phyloP scores from a whole-genome alignment of 192 early-diverging fungal species.

The Linnemannia hyalina region DNA sequence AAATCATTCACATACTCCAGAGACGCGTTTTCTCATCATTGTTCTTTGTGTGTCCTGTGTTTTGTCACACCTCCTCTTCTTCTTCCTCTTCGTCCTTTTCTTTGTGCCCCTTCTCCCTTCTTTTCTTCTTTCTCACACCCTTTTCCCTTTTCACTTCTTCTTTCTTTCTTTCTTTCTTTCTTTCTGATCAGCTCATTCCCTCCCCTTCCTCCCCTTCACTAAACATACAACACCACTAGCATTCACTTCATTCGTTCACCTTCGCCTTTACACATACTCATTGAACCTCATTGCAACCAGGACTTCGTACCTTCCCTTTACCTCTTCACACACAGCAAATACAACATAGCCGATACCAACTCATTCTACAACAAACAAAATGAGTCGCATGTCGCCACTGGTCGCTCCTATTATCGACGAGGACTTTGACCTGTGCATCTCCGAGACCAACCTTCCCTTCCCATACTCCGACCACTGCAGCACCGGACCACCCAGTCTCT shows the following conservation, averaged over 20 bases:
- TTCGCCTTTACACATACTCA: background rate
- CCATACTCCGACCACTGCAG: conserved; percentile 56
- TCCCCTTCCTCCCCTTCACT: background rate
- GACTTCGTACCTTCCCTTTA: too few relatives aligned
- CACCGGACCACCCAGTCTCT: conserved; percentile 51
- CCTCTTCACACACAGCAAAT: background rate
- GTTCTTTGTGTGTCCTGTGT: background rate
- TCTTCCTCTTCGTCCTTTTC: background rate
- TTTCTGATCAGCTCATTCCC: background rate
- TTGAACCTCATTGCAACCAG: background rate
- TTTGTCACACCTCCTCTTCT: background rate
- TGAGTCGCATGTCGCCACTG: conserved; percentile 28
- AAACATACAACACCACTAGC: too few relatives aligned
- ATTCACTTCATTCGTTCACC: background rate
- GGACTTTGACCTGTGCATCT: conserved; percentile 55
- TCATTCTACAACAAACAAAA: background rate
- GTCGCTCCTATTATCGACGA: conserved; percentile 44
- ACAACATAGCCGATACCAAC: background rate
- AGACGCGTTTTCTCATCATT: too few relatives aligned
- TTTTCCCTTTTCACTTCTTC: background rate
- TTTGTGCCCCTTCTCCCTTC: too few relatives aligned
- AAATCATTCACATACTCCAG: too few relatives aligned
- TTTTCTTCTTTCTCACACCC: background rate
- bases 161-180: background rate
- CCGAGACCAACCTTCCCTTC: conserved; percentile 52